These are phyloP conservation scores for Cryptococcus amylolentus DNA, from an alignment of 1,284 basidiomycete genomes.

Conservation along the genomic window DNA sequence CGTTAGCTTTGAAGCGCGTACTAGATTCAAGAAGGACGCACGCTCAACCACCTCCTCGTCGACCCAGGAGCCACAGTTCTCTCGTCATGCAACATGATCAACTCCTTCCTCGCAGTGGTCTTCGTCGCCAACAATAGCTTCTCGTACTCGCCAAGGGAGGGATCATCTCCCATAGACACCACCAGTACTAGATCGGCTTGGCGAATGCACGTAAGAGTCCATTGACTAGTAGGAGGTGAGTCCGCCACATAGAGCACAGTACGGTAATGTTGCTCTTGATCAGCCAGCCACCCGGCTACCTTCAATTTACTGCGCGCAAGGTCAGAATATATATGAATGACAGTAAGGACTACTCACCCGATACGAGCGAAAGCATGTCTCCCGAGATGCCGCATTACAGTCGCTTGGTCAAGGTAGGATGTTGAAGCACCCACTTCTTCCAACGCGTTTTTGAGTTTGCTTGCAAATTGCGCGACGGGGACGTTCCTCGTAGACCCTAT, in stretches of 20 bases:
- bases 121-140: slow-evolving; percentile 81
- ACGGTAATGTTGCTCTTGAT: slow-evolving; percentile 86
- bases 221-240: slow-evolving; percentile 83
- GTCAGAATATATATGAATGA: not conserved
- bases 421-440: slow-evolving; percentile 86
- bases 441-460: slow-evolving; percentile 78
- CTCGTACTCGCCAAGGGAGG: slow-evolving; percentile 83
- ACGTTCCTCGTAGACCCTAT: slow-evolving; percentile 64
- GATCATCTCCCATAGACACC: slow-evolving; percentile 85
- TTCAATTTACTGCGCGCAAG: slow-evolving; percentile 68
- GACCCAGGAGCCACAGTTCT: slow-evolving; percentile 84
- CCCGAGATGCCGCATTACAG: slow-evolving; percentile 82
- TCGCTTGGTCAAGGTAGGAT: slow-evolving; percentile 84
- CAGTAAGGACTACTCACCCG: slow-evolving; percentile 48
- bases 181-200: slow-evolving; percentile 96
- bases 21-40: slow-evolving; percentile 40
- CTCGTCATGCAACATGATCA: slow-evolving; percentile 90
- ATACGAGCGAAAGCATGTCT: slow-evolving; percentile 89
- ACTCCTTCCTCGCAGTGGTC: slow-evolving; percentile 94
- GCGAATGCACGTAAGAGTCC: slow-evolving; percentile 95
- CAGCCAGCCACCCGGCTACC: slow-evolving; percentile 86
- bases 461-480: slow-evolving; percentile 80
- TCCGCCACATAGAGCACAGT: slow-evolving; percentile 92
- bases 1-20: not conserved
- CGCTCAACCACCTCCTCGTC: slow-evolving; percentile 94